A percentile compares a stretch with the other conserved stretches of the same genome.
Conservation (phyloP, 106 monocot species). For the Dioscorea zingiberensis region DNA sequence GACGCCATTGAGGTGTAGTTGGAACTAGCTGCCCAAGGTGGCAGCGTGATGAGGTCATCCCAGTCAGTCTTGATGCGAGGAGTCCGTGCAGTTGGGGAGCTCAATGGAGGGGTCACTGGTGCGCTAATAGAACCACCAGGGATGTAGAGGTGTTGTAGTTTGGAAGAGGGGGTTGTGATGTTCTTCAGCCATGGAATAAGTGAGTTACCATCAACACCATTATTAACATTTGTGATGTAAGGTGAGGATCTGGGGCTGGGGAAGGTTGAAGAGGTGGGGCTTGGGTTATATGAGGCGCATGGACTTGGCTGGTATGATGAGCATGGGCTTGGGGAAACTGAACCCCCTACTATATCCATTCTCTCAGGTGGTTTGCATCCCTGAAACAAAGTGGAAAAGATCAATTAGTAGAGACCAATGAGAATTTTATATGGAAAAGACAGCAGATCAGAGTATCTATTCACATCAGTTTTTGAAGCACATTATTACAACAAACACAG, state of each 20-base stretch:
- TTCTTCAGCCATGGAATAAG: constrained; percentile 50
- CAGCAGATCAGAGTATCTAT: not conserved
- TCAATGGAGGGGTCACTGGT: constrained; percentile 62
- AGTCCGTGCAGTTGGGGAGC: constrained; percentile 44
- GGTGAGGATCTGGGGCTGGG: constrained; percentile 40
- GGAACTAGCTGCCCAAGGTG: constrained; percentile 21
- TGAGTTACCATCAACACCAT: constrained; percentile 18
- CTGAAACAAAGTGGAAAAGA: constrained; percentile 19
- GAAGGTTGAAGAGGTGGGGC: constrained; percentile 35
- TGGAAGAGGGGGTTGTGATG: constrained; percentile 26
- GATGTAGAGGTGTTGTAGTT: constrained; percentile 20
- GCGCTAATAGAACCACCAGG: constrained; percentile 54
- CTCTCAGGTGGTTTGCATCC: constrained; percentile 51
- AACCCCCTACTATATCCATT: constrained; percentile 28
- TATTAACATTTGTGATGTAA: constrained; percentile 21
- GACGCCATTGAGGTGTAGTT: constrained; percentile 21
- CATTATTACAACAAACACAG: no score
- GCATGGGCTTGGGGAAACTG: constrained; percentile 43
- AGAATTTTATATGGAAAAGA: no score
- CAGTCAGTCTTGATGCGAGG: constrained; percentile 38
- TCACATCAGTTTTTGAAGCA: no score
- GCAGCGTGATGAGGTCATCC: constrained; percentile 19
- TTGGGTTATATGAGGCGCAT: constrained; percentile 22
- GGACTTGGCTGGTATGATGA: constrained; percentile 65
- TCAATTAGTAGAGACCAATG: not conserved